Conservation (phyloP, 768 basidiomycete genomes). For the Termitomyces sp. region DNA sequence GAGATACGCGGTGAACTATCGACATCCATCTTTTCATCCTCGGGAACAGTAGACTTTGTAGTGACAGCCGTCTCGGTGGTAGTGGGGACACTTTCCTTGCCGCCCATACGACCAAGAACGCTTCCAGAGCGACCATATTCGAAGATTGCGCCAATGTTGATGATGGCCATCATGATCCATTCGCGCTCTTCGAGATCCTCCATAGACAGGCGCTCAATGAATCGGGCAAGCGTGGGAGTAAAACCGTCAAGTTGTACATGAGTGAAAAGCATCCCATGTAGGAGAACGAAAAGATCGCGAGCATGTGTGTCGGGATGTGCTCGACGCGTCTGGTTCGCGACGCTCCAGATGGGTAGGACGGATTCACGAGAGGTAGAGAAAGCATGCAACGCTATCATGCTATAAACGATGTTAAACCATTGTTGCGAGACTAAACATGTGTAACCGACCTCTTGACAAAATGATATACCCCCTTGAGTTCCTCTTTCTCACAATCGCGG, state of each 20-base stretch:
- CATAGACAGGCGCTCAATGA: slow-evolving; percentile 80
- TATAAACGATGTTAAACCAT: slow-evolving; percentile 23
- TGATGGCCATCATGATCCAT: slow-evolving; percentile 95
- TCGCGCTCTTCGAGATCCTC: slow-evolving; percentile 79
- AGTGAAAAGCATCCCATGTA: slow-evolving; percentile 98
- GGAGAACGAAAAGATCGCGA: slow-evolving; percentile 79
- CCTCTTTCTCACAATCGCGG: slow-evolving; percentile 77
- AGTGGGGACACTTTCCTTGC: slow-evolving; percentile 35
- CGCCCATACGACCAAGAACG: slow-evolving; percentile 59
- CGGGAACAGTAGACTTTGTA: slow-evolving; percentile 23
- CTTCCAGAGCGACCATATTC: slow-evolving; percentile 83
- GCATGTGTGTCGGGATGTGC: slow-evolving; percentile 65
- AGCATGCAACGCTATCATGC: slow-evolving; percentile 88
- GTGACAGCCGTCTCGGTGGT: slow-evolving; percentile 20
- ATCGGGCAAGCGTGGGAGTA: slow-evolving; percentile 68
- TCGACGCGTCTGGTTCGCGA: slow-evolving; percentile 64
- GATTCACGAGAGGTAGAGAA: slow-evolving; percentile 88
- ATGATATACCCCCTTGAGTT: slow-evolving; percentile 84
- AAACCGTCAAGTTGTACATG: slow-evolving; percentile 94
- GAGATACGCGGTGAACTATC: slow-evolving; percentile 31
- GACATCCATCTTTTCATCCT: slow-evolving; percentile 59
- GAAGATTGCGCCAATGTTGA: slow-evolving; percentile 76
- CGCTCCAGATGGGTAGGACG: slow-evolving; percentile 83
- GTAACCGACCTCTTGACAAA: slow-evolving; percentile 82
- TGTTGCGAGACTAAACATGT: slow-evolving; percentile 1